Base-by-base conservation (phyloP, 495 filamentous ascomycete species). In the Penicillium dipodomyicola region DNA sequence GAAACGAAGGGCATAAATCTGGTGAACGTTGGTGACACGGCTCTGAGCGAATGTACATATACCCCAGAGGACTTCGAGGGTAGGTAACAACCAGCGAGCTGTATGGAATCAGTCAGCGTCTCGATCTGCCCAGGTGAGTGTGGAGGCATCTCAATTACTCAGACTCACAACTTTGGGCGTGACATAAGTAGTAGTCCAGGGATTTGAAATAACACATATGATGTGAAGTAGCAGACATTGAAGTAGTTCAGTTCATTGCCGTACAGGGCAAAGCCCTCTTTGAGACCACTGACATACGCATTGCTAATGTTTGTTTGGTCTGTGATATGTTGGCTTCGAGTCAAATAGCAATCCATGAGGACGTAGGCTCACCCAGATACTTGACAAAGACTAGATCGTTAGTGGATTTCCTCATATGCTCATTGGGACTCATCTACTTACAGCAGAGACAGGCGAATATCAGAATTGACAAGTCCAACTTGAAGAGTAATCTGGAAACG, bases 221-320 rank as follows among this genome's bases (percentile, higher is more conserved):
- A 64, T 3, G 69, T 69, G 42, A 60, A 72, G 35, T 74, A 74
- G 56, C 72, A 74, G 19, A 75, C 54, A 62, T 74, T 69, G 54
- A 70, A 70, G 56, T 77, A 74, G 41, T 74, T 75, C n/a, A 77
- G 60, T 60, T 87, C 67, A 47, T 80, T 82, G 3, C 82, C 81
- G 35, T 79, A 74, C n/a, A 87, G 70, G 14, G 68, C 60, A 15
- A 86, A 72, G 49, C 84, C 82, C 56, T 86, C 83, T 51, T 86
- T 84, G 68, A 85, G 81, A 1, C 82, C 82, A 23, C 77, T 82
- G 1, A 84, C 71, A 52, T 79, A 82, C 42, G 78, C 78, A 71
- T 78, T 80, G 63, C 62, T 73, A 52, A 80, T 75, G 52, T 80
- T 79, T 5, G 71, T 72, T 51, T 78, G 76, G 54, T 78, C 77